phyloP scores from a whole-genome alignment of 441 rosid genomes.

The Hura crepitans region DNA sequence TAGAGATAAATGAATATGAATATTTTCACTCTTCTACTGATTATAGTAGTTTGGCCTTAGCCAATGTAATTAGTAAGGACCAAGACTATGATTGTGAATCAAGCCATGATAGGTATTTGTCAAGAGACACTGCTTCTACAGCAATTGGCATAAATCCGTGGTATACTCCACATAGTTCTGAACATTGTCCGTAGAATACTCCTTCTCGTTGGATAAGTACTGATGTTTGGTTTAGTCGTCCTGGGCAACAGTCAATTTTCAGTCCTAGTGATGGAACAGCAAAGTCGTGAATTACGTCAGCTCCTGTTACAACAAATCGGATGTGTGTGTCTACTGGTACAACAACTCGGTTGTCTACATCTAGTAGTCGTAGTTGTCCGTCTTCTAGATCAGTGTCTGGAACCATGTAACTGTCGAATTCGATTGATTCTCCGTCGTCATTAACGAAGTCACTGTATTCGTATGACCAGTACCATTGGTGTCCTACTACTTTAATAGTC shows the following conservation, averaged over 20 bases:
- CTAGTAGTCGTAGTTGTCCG: neutral
- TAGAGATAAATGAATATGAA: no score
- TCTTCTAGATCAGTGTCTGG: neutral
- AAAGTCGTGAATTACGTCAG: neutral
- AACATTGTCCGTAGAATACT: neutral
- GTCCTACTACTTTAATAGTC: neutral
- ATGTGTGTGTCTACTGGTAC: constrained; percentile 1
- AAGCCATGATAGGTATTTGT: neutral
- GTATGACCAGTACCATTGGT: neutral
- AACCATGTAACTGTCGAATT: neutral
- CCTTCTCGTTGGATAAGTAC: neutral
- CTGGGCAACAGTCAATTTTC: neutral
- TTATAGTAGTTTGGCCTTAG: no score
- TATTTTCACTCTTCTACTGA: no score
- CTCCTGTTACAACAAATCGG: neutral
- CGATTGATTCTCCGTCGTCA: neutral
- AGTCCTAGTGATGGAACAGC: neutral
- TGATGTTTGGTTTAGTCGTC: neutral
- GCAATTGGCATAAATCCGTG: neutral
- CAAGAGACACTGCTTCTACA: neutral
- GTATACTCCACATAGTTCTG: neutral
- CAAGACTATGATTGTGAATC: neutral
- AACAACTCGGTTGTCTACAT: neutral
- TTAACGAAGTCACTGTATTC: neutral
- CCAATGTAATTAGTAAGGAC: no score